A percentile compares a stretch with the other conserved stretches of the same genome.
These are phyloP conservation scores for Penicillium sp. DNA, from an alignment of 2,329 filamentous ascomycete species.

Conservation along the genomic window DNA sequence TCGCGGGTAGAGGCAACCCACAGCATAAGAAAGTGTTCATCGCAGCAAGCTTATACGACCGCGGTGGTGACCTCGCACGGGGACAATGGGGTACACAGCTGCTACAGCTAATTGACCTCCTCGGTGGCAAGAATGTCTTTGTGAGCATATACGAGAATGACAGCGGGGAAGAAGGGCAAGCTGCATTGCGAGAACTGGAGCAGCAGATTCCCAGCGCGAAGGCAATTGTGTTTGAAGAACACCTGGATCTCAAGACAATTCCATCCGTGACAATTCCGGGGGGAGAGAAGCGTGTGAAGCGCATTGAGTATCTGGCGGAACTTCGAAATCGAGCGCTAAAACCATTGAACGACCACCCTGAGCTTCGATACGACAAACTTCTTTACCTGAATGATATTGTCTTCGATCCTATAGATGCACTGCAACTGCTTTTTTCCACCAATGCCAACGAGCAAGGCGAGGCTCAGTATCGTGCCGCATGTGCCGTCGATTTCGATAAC, in stretches of 20 bases:
- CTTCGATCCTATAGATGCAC: slow-evolving; percentile 64
- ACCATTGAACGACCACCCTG: slow-evolving; percentile 61
- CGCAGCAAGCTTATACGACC: slow-evolving; percentile 72
- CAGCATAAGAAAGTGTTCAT: slow-evolving; percentile 74
- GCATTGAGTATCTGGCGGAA: slow-evolving; percentile 75
- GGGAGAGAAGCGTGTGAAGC: slow-evolving; percentile 68
- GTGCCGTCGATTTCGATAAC: slow-evolving; percentile 76
- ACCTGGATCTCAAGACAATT: slow-evolving; percentile 63
- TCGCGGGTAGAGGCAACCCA: slow-evolving; percentile 56
- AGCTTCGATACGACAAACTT: slow-evolving; percentile 60
- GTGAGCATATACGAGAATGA: slow-evolving; percentile 78
- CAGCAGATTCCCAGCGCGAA: slow-evolving; percentile 57
- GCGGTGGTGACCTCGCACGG: slow-evolving; percentile 62
- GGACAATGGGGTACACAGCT: slow-evolving; percentile 70
- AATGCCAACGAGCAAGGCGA: slow-evolving; percentile 60
- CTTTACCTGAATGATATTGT: slow-evolving; percentile 72
- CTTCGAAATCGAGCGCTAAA: slow-evolving; percentile 73
- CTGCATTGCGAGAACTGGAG: slow-evolving; percentile 61
- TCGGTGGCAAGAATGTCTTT: slow-evolving; percentile 72
- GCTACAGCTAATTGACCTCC: slow-evolving; percentile 65
- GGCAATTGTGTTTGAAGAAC: slow-evolving; percentile 65
- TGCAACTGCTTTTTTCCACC: slow-evolving; percentile 67
- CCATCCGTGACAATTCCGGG: slow-evolving; percentile 67
- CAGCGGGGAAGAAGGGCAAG: slow-evolving; percentile 62
- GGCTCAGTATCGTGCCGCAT: slow-evolving; percentile 70